Evolutionary conservation across 306 rosid genomes (phyloP).

Genomic region (Dalbergia cultrata): DNA sequence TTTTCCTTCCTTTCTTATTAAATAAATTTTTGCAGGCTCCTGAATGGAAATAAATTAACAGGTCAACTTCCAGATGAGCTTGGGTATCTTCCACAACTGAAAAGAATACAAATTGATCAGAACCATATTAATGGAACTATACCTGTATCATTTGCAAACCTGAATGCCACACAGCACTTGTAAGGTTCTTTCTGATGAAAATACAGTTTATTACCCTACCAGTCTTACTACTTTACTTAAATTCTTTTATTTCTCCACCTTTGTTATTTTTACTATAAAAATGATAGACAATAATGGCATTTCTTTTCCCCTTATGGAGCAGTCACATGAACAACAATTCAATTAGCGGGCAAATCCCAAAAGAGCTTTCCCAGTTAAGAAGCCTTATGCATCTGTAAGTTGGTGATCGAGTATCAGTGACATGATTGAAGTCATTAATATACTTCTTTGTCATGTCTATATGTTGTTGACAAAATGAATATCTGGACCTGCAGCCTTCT

Average conservation of each 20-base stretch:
- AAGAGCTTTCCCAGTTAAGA: constrained; percentile 64
- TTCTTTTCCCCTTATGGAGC: constrained; percentile 47
- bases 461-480: constrained; percentile 38
- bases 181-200: constrained; percentile 55
- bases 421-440: constrained; percentile 11
- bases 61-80: constrained; percentile 82
- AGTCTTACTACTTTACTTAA: background rate
- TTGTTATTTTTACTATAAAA: constrained; percentile 8
- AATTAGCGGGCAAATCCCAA: constrained; percentile 82
- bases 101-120: constrained; percentile 77
- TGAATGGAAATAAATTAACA: constrained; percentile 76
- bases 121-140: constrained; percentile 77
- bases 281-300: constrained; percentile 35
- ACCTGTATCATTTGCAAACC: constrained; percentile 78
- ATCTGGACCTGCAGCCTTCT: constrained; percentile 75
- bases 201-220: background rate
- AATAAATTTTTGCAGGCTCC: constrained; percentile 64
- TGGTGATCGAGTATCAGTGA: background rate
- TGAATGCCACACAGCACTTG: constrained; percentile 72
- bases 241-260: constrained; percentile 12
- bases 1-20: constrained; percentile 40
- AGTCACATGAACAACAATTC: constrained; percentile 99
- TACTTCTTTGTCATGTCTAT: background rate
- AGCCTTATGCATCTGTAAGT: constrained; percentile 84
- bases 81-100: constrained; percentile 71